phyloP scores from a whole-genome alignment of 2,329 filamentous ascomycete genomes.

The Exophiala calicioides region DNA sequence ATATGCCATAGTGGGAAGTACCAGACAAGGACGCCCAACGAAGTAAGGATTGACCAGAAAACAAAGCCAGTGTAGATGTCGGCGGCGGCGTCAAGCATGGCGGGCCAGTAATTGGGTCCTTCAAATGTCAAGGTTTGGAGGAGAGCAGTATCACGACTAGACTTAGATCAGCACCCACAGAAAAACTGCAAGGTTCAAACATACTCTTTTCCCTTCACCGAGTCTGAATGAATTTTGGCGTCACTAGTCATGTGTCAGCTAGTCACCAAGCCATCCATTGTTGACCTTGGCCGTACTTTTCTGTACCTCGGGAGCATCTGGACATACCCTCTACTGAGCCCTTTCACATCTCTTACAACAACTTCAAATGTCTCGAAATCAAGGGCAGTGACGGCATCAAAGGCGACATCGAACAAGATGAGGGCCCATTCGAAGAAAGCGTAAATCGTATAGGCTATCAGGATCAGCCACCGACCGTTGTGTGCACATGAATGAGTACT shows the following conservation, averaged over 20 bases:
- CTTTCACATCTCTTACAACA: constrained; percentile 83
- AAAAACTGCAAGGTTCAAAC: constrained; percentile 40
- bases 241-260: constrained; percentile 49
- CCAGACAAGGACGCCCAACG: constrained; percentile 86
- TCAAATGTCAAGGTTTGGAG: constrained; percentile 64
- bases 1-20: constrained; percentile 99
- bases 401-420: constrained; percentile 91
- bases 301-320: constrained; percentile 88
- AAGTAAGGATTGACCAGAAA: constrained; percentile 94
- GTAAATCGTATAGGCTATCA: constrained; percentile 88
- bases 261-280: constrained; percentile 36
- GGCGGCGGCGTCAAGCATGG: constrained; percentile 76
- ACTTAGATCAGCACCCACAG: constrained; percentile 35
- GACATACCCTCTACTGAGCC: constrained; percentile 96
- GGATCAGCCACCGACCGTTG: constrained; percentile 3
- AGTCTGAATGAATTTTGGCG: constrained; percentile 48
- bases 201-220: constrained; percentile 72
- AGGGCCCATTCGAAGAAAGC: constrained; percentile 98
- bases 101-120: constrained; percentile 69
- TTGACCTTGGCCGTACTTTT: constrained; percentile 54
- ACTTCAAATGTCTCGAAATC: constrained; percentile 91
- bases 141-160: constrained; percentile 73
- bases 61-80: constrained; percentile 95
- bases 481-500: constrained; percentile 36
- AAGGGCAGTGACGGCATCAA: constrained; percentile 89